Percentiles rank a stretch among this genome's conserved stretches.
Conservation (phyloP, 108 stramenopile species). For the Epithemia pelagica region DNA sequence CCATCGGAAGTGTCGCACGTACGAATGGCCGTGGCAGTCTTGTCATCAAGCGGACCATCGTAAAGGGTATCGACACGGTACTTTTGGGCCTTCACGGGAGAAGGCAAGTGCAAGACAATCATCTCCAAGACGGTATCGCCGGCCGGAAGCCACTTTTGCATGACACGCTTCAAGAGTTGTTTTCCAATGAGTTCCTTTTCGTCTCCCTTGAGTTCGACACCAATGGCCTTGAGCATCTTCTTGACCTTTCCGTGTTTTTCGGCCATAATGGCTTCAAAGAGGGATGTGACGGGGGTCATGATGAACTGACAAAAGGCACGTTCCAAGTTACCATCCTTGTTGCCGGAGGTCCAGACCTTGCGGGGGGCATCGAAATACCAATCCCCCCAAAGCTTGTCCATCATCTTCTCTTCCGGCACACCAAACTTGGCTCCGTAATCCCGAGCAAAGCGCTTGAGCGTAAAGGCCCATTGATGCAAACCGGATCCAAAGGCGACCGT, state of each 20-base stretch:
- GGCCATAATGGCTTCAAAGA: slow-evolving; percentile 98
- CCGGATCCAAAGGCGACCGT: slow-evolving; percentile 99
- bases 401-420: slow-evolving; percentile 97
- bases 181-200: slow-evolving; percentile 96
- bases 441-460: slow-evolving; percentile 97
- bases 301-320: slow-evolving; percentile 99
- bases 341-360: slow-evolving; percentile 89
- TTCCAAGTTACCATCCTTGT: slow-evolving; percentile 88
- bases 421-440: slow-evolving; percentile 98
- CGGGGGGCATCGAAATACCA: slow-evolving; percentile 92
- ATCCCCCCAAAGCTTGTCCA: slow-evolving; percentile 99
- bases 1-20: slow-evolving; percentile 94
- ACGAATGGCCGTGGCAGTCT: slow-evolving; percentile 94
- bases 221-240: slow-evolving; percentile 99
- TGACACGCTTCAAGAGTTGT: slow-evolving; percentile 98
- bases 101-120: slow-evolving; percentile 99
- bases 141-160: slow-evolving; percentile 99
- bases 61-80: slow-evolving; percentile 99
- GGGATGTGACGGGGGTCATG: slow-evolving; percentile 95
- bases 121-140: slow-evolving; percentile 99
- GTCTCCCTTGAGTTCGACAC: slow-evolving; percentile 93
- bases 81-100: slow-evolving; percentile 90
- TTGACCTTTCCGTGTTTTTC: slow-evolving; percentile 97
- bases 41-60: slow-evolving; percentile 98
- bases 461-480: slow-evolving; percentile 99